Conservation (phyloP, 768 basidiomycete species). For the Lyophyllum atratum region DNA sequence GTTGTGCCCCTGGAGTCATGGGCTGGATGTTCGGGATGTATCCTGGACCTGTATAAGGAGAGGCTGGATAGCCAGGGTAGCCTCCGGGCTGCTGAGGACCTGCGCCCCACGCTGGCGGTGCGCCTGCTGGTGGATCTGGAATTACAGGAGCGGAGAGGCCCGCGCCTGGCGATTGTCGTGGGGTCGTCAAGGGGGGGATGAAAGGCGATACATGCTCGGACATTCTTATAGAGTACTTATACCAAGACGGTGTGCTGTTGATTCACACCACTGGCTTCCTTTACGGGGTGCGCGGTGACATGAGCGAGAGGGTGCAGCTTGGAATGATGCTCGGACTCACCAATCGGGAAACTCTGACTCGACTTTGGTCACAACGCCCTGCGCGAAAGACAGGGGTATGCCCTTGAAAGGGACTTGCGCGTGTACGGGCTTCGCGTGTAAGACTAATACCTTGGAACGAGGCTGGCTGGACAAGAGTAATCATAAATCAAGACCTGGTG, state of each 20-base stretch:
- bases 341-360: slow-evolving; percentile 14
- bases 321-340: slow-evolving; percentile 4
- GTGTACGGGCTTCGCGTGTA: slow-evolving; percentile 1
- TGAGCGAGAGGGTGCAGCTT: slow-evolving; percentile 2
- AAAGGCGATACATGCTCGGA: slow-evolving; percentile 29
- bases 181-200: slow-evolving; percentile 38
- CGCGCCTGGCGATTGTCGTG: slow-evolving; percentile 27
- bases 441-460: not conserved
- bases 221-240: not conserved
- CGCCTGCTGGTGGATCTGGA: slow-evolving; percentile 22
- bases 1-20: not conserved
- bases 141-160: slow-evolving; percentile 32
- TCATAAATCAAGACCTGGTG: not conserved
- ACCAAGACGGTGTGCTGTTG: slow-evolving; percentile 7
- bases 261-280: slow-evolving; percentile 2
- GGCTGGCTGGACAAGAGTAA: not conserved
- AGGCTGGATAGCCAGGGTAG: slow-evolving; percentile 40
- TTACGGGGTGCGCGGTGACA: not conserved
- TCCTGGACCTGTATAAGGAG: slow-evolving; percentile 37
- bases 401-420: not conserved
- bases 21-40: slow-evolving; percentile 37
- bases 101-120: slow-evolving; percentile 33
- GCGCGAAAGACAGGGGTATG: not conserved
- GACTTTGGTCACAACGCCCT: not conserved
- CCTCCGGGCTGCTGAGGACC: slow-evolving; percentile 32